Percentiles rank a stretch among this genome's conserved stretches.
Evolutionary conservation across 1,284 basidiomycete species (phyloP).

Genomic region (Sporisorium sorghi): DNA sequence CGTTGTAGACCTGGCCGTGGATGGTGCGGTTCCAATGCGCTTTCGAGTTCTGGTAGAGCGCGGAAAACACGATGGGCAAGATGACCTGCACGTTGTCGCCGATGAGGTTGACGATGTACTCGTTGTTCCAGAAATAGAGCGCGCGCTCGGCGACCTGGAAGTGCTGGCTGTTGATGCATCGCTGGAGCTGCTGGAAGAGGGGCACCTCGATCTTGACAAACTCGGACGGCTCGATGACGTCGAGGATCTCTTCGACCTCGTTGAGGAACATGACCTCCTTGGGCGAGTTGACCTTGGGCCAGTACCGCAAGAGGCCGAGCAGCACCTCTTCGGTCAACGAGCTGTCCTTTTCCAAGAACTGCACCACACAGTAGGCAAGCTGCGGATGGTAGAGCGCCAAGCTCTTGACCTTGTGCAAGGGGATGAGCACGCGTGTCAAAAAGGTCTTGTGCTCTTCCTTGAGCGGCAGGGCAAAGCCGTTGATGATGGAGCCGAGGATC

Average conservation of each 20-base stretch:
- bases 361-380: slow-evolving; percentile 97
- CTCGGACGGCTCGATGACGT: slow-evolving; percentile 96
- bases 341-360: slow-evolving; percentile 97
- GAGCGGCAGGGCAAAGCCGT: slow-evolving; percentile 96
- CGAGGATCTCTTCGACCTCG: slow-evolving; percentile 98
- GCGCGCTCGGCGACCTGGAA: slow-evolving; percentile 79
- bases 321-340: slow-evolving; percentile 93
- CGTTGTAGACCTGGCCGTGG: slow-evolving; percentile 98
- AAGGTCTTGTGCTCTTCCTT: slow-evolving; percentile 99
- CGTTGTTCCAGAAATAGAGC: slow-evolving; percentile 78
- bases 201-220: slow-evolving; percentile 96
- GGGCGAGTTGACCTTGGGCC: slow-evolving; percentile 99
- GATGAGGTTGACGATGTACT: slow-evolving; percentile 99
- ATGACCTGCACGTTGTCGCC: slow-evolving; percentile 91
- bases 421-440: slow-evolving; percentile 93
- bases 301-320: slow-evolving; percentile 91
- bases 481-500: slow-evolving; percentile 99
- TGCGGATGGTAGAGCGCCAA: slow-evolving; percentile 97
- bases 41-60: slow-evolving; percentile 94
- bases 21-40: slow-evolving; percentile 99
- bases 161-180: slow-evolving; percentile 99
- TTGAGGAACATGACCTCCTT: slow-evolving; percentile 99
- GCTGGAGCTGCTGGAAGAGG: slow-evolving; percentile 91
- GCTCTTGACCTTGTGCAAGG: slow-evolving; percentile 97
- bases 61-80: slow-evolving; percentile 97